Evolutionary conservation across 139 green algal species (phyloP).

Genomic region (Micractinium conductrix): DNA sequence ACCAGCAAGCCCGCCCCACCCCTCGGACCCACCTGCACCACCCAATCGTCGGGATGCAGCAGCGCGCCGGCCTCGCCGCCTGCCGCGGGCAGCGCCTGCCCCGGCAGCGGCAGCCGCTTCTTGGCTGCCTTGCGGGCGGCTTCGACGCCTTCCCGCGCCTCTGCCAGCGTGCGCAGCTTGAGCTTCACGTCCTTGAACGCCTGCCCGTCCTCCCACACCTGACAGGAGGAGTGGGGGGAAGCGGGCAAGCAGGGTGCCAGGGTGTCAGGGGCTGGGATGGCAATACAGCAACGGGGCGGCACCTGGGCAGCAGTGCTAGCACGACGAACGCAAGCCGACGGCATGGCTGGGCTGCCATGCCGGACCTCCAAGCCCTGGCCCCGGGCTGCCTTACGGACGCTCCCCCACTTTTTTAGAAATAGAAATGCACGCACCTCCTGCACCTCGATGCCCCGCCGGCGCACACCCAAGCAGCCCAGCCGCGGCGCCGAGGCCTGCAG

Average conservation of each 20-base stretch:
- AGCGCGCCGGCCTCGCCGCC: constrained; percentile 6
- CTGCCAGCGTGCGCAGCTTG: constrained; percentile 48
- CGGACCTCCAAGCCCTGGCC: too few relatives aligned
- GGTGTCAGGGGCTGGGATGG: too few relatives aligned
- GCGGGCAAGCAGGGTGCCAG: not conserved
- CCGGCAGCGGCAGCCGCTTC: constrained; percentile 63
- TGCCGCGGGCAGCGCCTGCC: constrained; percentile 19
- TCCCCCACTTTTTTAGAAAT: too few relatives aligned
- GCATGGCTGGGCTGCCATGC: too few relatives aligned
- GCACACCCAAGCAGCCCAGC: constrained; percentile 49
- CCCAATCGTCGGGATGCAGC: constrained; percentile 49
- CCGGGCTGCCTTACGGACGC: too few relatives aligned
- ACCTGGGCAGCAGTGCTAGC: too few relatives aligned
- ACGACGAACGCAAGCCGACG: not conserved
- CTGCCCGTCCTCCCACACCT: constrained; percentile 84
- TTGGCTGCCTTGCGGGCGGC: constrained; percentile 72
- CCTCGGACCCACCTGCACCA: constrained; percentile 26
- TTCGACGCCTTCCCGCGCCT: constrained; percentile 70
- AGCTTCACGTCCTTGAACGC: constrained; percentile 68
- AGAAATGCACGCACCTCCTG: constrained; percentile 22
- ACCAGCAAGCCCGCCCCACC: not conserved
- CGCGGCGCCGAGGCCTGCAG: constrained; percentile 51
- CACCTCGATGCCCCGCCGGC: constrained; percentile 45
- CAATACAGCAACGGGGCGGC: too few relatives aligned
- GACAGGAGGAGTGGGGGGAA: not conserved